phyloP scores from a whole-genome alignment of 1,284 basidiomycete genomes.

The Xerocomus amazonicus region DNA sequence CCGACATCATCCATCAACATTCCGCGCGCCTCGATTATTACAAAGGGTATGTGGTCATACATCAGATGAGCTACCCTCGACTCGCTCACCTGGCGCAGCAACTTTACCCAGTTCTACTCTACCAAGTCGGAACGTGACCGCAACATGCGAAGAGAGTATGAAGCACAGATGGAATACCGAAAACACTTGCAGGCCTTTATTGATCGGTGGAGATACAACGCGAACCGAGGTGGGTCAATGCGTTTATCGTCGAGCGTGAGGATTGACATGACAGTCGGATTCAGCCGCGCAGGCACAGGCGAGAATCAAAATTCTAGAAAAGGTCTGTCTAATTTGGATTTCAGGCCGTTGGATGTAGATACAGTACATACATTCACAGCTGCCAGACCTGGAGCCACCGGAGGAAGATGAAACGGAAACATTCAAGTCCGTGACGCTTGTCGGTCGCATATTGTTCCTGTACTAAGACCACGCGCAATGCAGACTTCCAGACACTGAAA shows the following conservation, averaged over 20 bases:
- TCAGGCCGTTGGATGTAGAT: background rate
- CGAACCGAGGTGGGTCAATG: conserved; percentile 63
- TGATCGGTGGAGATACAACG: conserved; percentile 94
- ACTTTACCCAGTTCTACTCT: conserved; percentile 98
- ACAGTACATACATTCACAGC: conserved; percentile 34
- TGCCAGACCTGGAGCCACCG: conserved; percentile 91
- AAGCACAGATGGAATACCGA: conserved; percentile 92
- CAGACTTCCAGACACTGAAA: conserved; percentile 90
- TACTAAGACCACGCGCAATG: conserved; percentile 1
- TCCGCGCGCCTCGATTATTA: conserved; percentile 93
- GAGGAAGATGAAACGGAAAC: conserved; percentile 87
- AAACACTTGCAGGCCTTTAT: conserved; percentile 97
- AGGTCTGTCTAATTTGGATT: conserved; percentile 42
- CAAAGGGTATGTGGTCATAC: conserved; percentile 58
- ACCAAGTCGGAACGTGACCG: conserved; percentile 94
- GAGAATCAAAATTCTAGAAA: conserved; percentile 98
- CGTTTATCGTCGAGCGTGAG: background rate
- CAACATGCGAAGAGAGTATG: conserved; percentile 92
- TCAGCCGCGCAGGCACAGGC: conserved; percentile 89
- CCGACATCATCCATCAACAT: conserved; percentile 97
- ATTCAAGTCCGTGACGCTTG: conserved; percentile 60
- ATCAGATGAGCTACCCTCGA: background rate
- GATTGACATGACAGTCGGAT: conserved; percentile 3
- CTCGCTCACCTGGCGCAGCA: conserved; percentile 54
- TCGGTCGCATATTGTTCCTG: background rate